A percentile compares a stretch with the other conserved stretches of the same genome.
Conservation (phyloP, 306 rosid genomes). For the Comarum palustre region DNA sequence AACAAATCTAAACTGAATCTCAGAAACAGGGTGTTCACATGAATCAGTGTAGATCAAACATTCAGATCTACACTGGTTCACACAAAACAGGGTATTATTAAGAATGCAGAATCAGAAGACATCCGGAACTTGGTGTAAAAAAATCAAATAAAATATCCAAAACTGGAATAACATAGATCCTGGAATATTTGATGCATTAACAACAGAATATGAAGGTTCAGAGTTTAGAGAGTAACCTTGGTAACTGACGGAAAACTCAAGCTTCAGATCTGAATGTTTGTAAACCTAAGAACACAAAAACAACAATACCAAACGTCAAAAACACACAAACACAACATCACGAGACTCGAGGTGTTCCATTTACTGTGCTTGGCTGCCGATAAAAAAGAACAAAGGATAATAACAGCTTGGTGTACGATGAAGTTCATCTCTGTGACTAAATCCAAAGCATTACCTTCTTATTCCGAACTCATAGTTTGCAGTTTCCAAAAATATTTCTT, state of each 20-base stretch:
- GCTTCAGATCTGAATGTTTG: slow-evolving; percentile 56
- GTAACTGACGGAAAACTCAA: slow-evolving; percentile 22
- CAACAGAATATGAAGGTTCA: slow-evolving; percentile 20
- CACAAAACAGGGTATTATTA: slow-evolving; percentile 6
- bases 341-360: slow-evolving; percentile 6
- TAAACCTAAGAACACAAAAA: slow-evolving; percentile 28
- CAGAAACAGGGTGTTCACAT: too few species aligned
- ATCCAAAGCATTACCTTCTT: slow-evolving; percentile 6
- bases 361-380: slow-evolving; percentile 22
- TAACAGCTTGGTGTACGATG: neutral
- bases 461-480: slow-evolving; percentile 8
- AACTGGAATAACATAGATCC: slow-evolving; percentile 37
- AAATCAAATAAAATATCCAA: neutral
- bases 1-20: slow-evolving; percentile 15
- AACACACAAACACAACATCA: slow-evolving; percentile 11
- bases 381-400: slow-evolving; percentile 15
- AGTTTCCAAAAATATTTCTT: neutral
- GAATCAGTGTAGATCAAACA: too few species aligned
- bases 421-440: neutral
- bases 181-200: slow-evolving; percentile 10
- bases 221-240: slow-evolving; percentile 18
- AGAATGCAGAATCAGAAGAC: slow-evolving; percentile 28
- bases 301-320: slow-evolving; percentile 19
- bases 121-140: neutral
- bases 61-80: slow-evolving; percentile 12